Base-by-base conservation (phyloP, 1,284 basidiomycete genomes). In the Ustilago cynodontis region DNA sequence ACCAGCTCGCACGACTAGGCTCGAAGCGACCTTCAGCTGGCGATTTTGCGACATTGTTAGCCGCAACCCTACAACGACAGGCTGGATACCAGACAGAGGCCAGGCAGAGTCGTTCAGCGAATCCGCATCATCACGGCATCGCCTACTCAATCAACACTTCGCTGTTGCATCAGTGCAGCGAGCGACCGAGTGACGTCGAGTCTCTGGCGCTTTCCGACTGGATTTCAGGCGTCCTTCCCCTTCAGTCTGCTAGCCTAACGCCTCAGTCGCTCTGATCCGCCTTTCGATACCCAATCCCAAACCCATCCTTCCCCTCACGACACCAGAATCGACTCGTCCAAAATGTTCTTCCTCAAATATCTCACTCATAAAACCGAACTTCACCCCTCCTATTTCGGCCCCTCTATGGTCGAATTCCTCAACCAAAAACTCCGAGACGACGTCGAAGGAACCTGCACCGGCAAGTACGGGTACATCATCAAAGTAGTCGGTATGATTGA, bases 371-470 rank as follows among this genome's bases (percentile, higher is more conserved):
- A 94, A 6, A 96, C 98, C 85, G 91, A 95, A 59, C 90, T 99
- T 28, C 96, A 98, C 86, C 96, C 96, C 16, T 98, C 95, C 24
- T 99, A 96, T 88, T 99, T 98, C 86, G 96, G 96, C 16, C 94
- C 96, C 7, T 92, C 93, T 71, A 95, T 98, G 91, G 90, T 94
- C 68, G 92, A 93, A 77, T 97, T 94, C 87, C 90, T 99, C 67
- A 91, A 94, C 85, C 92, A 92, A 64, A 97, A 98, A 87, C 90
- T 99, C 26, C 94, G 95, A 85, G 91, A 94, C 22, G 95, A 98
- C 86, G 95, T 98, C 67, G 96, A 99, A 87, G 96, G 96, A 39
- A 98, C 95, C 56, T 98, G 96, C 85, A 94, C 93, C 43, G 96
- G 96, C 59, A 92, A 93, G 82, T 94, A 95, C 59, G 84, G 82